These are phyloP conservation scores for Croton laevigatus DNA, from an alignment of 441 rosid species.

Conservation along the genomic window DNA sequence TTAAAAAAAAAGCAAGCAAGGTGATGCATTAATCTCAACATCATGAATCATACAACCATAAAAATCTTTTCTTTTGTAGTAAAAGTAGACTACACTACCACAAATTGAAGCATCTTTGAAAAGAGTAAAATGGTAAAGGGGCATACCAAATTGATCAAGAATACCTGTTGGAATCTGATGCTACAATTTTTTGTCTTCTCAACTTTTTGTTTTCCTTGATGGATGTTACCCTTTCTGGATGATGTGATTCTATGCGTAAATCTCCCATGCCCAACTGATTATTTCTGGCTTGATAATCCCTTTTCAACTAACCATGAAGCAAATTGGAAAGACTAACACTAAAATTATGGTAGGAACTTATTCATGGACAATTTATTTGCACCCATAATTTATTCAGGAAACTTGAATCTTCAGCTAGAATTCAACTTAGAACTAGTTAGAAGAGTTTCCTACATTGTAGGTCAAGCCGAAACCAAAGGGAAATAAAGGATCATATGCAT, in stretches of 20 bases:
- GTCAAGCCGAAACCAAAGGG: slow-evolving; percentile 71
- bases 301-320: slow-evolving; percentile 8
- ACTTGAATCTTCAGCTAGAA: slow-evolving; percentile 9
- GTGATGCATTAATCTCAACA: slow-evolving; percentile 13
- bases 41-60: neutral
- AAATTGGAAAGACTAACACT: slow-evolving; percentile 1
- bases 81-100: slow-evolving; percentile 16
- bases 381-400: neutral
- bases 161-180: slow-evolving; percentile 27
- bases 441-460: slow-evolving; percentile 18
- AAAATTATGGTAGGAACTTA: neutral
- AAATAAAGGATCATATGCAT: slow-evolving; percentile 66
- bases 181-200: slow-evolving; percentile 15
- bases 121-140: slow-evolving; percentile 23
- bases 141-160: slow-evolving; percentile 9
- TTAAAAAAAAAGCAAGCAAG: neutral
- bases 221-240: neutral
- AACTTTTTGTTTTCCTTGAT: neutral
- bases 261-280: neutral
- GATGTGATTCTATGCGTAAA: slow-evolving; percentile 8
- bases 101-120: slow-evolving; percentile 27
- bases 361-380: neutral
- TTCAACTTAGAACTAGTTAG: slow-evolving; percentile 17
- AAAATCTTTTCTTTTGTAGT: slow-evolving; percentile 7
- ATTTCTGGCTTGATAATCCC: neutral